Conservation (phyloP, 2,329 filamentous ascomycete genomes). For the Zalaria obscura region DNA sequence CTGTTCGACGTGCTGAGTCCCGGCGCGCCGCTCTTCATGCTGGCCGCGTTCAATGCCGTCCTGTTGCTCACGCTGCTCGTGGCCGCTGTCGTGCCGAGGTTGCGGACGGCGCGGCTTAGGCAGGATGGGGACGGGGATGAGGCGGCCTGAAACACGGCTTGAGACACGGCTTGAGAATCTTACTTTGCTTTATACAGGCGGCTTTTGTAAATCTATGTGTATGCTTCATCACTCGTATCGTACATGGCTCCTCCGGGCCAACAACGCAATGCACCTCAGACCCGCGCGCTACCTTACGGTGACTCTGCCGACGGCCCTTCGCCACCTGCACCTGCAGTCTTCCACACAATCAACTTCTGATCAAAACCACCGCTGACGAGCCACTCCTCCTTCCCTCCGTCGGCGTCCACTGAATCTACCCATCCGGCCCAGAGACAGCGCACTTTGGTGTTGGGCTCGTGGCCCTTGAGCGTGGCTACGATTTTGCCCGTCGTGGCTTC, state of each 20-base stretch:
- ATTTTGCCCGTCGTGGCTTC: constrained; percentile 46
- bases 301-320: too few relatives aligned
- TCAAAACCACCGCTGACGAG: constrained; percentile 52
- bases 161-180: too few relatives aligned
- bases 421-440: constrained; percentile 42
- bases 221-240: too few relatives aligned
- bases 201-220: too few relatives aligned
- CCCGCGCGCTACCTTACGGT: too few relatives aligned
- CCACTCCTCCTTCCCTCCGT: constrained; percentile 31
- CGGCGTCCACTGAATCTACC: constrained; percentile 13
- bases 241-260: too few relatives aligned
- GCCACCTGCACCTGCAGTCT: constrained; percentile 5
- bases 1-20: constrained; percentile 65
- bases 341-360: constrained; percentile 46
- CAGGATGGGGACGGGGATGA: too few relatives aligned
- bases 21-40: constrained; percentile 84
- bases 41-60: constrained; percentile 73
- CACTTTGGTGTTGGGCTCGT: constrained; percentile 44
- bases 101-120: too few relatives aligned
- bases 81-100: too few relatives aligned
- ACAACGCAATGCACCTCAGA: too few relatives aligned
- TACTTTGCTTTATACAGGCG: too few relatives aligned
- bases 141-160: too few relatives aligned
- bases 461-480: constrained; percentile 34
- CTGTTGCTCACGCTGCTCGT: constrained; percentile 35